These are phyloP conservation scores for Musa acuminata DNA, from an alignment of 176 grass and related monocot genomes.

Conservation along the genomic window DNA sequence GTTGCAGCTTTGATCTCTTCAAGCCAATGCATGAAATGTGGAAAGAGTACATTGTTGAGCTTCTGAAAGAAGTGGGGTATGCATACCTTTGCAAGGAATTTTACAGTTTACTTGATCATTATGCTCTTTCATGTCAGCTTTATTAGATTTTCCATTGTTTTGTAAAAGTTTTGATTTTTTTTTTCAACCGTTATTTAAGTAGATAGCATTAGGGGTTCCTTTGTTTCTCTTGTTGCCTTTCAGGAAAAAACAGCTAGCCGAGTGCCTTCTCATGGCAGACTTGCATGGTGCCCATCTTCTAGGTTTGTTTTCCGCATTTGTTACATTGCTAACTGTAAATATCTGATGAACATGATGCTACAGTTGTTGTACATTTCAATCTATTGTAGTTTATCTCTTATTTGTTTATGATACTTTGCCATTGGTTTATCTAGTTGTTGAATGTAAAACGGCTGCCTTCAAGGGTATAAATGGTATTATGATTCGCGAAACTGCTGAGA, in stretches of 20 bases:
- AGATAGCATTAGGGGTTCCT: no score
- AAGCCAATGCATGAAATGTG: slow-evolving; percentile 87
- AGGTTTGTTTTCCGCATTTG: slow-evolving; percentile 31
- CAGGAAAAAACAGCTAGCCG: slow-evolving; percentile 64
- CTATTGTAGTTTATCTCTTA: background rate
- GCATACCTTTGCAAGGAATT: background rate
- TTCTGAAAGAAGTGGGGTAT: slow-evolving; percentile 41
- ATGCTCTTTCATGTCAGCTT: slow-evolving; percentile 10
- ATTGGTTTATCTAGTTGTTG: slow-evolving; percentile 42
- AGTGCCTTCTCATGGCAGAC: slow-evolving; percentile 62
- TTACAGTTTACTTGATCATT: background rate
- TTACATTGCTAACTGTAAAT: background rate
- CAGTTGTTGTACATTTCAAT: background rate
- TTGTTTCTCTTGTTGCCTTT: background rate
- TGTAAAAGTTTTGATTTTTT: background rate
- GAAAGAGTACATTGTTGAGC: slow-evolving; percentile 60
- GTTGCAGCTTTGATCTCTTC: slow-evolving; percentile 68
- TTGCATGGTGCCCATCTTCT: slow-evolving; percentile 70
- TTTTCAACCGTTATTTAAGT: no score
- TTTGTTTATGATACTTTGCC: background rate
- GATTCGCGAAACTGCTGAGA: slow-evolving; percentile 74
- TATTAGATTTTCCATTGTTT: background rate
- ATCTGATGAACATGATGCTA: background rate
- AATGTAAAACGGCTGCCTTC: slow-evolving; percentile 56
- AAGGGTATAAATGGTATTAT: slow-evolving; percentile 63